Conservation (phyloP, 306 rosid species). For the Casuarina cunninghamiana region DNA sequence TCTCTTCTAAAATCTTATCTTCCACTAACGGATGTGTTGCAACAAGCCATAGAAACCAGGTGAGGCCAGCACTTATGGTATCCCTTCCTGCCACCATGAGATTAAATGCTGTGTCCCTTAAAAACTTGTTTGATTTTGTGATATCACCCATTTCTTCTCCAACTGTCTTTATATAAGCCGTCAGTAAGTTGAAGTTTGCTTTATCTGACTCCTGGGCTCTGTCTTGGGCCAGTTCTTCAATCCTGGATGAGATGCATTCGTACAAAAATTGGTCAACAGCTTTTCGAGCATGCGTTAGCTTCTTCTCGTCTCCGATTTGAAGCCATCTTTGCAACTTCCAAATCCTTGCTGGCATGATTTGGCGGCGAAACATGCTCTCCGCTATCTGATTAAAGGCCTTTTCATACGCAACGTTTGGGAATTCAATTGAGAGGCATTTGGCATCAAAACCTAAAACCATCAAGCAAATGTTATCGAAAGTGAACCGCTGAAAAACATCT, state of each 20-base stretch:
- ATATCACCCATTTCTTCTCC: background rate
- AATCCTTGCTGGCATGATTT: conserved; percentile 5
- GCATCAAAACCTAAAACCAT: conserved; percentile 33
- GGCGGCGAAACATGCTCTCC: conserved; percentile 13
- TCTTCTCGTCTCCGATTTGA: conserved; percentile 28
- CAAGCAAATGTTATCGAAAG: conserved; percentile 26
- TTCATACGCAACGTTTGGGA: conserved; percentile 4
- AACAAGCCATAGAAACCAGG: conserved; percentile 51
- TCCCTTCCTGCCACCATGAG: conserved; percentile 48
- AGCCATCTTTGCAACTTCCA: conserved; percentile 38
- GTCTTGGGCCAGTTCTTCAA: background rate
- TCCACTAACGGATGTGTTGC: conserved; percentile 45
- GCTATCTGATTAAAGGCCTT: conserved; percentile 30
- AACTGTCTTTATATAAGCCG: conserved; percentile 17
- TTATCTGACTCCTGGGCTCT: background rate
- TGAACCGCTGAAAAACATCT: conserved; percentile 32
- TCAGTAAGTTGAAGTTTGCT: conserved; percentile 30
- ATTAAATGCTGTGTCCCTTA: conserved; percentile 42
- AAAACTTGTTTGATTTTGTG: conserved; percentile 28
- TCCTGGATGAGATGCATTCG: conserved; percentile 13
- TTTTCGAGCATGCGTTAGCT: conserved; percentile 4
- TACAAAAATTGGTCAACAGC: conserved; percentile 20
- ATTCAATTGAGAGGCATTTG: conserved; percentile 1
- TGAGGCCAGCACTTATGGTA: conserved; percentile 45
- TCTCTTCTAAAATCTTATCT: conserved; percentile 48